These are phyloP conservation scores for Plasmopara muralis DNA, from an alignment of 352 stramenopile species.

Conservation along the genomic window DNA sequence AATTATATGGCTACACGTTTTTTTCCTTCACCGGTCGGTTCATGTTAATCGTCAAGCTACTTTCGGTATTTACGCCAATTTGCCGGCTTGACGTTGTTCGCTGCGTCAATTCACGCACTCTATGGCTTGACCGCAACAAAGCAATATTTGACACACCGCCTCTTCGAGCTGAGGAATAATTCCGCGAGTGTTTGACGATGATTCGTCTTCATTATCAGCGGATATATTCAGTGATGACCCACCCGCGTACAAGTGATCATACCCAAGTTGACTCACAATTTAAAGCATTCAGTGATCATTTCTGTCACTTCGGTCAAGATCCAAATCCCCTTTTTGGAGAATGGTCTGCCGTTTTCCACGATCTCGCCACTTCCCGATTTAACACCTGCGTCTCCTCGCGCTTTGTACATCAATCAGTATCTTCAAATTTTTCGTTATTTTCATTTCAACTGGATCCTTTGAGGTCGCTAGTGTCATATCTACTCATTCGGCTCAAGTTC, in stretches of 20 bases:
- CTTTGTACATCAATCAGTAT: no score
- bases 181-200: no score
- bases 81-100: conserved; percentile 7
- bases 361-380: no score
- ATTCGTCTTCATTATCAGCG: no score
- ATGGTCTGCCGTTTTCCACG: not conserved
- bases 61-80: not conserved
- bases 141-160: not conserved
- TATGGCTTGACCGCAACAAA: not conserved
- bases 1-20: not conserved
- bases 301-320: conserved; percentile 4
- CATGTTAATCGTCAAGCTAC: not conserved
- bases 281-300: not conserved
- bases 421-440: no score
- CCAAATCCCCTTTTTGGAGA: not conserved
- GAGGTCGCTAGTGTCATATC: no score
- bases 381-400: no score
- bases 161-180: no score
- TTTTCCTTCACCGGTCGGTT: not conserved
- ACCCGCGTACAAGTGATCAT: not conserved
- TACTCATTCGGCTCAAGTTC: no score
- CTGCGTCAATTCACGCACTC: conserved; percentile 1
- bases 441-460: no score
- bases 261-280: conserved; percentile 1
- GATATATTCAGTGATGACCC: not conserved